These are phyloP conservation scores for Arabis hirsuta DNA, from an alignment of 345 rosid species.

Conservation along the genomic window DNA sequence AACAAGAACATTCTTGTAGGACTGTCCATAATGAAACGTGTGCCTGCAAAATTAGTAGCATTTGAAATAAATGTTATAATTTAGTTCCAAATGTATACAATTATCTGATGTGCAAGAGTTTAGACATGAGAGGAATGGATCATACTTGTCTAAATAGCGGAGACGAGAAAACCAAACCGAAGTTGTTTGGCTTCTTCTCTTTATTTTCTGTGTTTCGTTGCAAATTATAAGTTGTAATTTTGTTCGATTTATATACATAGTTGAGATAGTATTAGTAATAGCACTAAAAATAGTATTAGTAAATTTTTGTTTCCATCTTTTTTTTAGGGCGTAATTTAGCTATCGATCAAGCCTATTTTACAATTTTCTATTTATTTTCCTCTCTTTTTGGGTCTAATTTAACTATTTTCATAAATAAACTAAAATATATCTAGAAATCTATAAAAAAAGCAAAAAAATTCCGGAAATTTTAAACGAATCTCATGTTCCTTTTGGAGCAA, in stretches of 20 bases:
- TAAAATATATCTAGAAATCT: no score
- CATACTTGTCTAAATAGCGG: slow-evolving; percentile 7
- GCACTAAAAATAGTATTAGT: neutral
- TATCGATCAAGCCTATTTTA: neutral
- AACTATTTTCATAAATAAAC: neutral
- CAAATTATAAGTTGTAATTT: neutral
- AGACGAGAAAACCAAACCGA: neutral
- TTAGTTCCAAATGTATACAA: neutral
- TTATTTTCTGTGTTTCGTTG: neutral
- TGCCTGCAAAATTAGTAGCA: neutral
- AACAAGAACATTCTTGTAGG: neutral
- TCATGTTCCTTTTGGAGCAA: no score
- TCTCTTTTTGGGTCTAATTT: neutral
- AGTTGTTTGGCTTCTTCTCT: neutral
- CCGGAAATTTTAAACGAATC: no score
- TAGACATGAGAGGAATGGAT: neutral
- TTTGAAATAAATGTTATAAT: neutral
- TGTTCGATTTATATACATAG: neutral
- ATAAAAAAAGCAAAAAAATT: no score
- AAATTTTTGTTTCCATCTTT: neutral
- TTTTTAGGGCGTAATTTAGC: neutral
- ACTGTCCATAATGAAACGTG: slow-evolving; percentile 8
- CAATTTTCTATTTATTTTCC: neutral
- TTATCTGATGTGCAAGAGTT: neutral
- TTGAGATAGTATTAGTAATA: neutral